Percentiles rank a stretch among this genome's conserved stretches.
phyloP scores from a whole-genome alignment of 768 basidiomycete species.

The Amanita phalloides region DNA sequence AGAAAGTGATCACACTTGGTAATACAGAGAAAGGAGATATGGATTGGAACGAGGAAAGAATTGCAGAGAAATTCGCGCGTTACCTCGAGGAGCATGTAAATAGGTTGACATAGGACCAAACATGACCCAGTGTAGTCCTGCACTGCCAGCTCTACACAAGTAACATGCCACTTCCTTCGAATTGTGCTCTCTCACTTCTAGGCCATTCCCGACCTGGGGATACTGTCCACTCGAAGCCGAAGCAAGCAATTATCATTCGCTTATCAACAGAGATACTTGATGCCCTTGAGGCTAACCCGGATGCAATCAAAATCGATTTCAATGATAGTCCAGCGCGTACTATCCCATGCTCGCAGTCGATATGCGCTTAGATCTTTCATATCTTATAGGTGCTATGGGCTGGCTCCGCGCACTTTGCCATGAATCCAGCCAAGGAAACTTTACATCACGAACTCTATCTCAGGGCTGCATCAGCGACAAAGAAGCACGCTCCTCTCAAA shows the following conservation, averaged over 20 bases:
- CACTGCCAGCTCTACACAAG: neutral
- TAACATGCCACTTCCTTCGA: conserved; percentile 56
- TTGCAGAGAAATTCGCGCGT: conserved; percentile 56
- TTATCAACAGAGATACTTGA: conserved; percentile 66
- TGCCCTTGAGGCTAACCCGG: conserved; percentile 42
- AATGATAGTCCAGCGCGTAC: conserved; percentile 45
- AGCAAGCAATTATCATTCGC: conserved; percentile 67
- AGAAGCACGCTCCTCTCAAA: conserved; percentile 57
- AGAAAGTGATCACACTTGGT: conserved; percentile 79
- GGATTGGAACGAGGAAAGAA: conserved; percentile 65
- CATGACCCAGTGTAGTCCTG: neutral
- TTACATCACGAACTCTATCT: conserved; percentile 65
- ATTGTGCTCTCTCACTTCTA: conserved; percentile 44
- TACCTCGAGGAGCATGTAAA: conserved; percentile 63
- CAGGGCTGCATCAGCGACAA: conserved; percentile 43
- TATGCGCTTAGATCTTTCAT: conserved; percentile 4
- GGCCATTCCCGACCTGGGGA: conserved; percentile 47
- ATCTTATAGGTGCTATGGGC: conserved; percentile 49
- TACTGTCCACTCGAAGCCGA: conserved; percentile 41
- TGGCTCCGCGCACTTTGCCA: conserved; percentile 52
- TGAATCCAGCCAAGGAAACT: conserved; percentile 42
- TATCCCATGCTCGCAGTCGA: neutral
- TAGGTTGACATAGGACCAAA: conserved; percentile 1
- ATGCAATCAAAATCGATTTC: conserved; percentile 49
- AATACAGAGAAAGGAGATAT: conserved; percentile 68